Evolutionary conservation across 768 basidiomycete species (phyloP).

Genomic region (Antrodiella citrinella): DNA sequence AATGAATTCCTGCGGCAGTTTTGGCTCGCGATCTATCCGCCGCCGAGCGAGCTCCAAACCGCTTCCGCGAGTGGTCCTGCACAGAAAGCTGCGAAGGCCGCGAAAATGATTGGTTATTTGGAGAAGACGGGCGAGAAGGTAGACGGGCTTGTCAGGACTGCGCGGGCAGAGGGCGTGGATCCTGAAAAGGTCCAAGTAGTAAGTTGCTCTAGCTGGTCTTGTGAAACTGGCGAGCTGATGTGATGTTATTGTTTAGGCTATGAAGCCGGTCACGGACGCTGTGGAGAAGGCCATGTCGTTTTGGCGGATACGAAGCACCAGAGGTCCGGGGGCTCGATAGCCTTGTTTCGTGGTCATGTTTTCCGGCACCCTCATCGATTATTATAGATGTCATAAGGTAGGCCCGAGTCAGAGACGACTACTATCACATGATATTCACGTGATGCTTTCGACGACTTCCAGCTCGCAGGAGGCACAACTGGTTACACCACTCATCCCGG

Average conservation of each 20-base stretch:
- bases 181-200: constrained; percentile 56
- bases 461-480: too few species aligned
- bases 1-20: constrained; percentile 96
- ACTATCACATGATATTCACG: too few species aligned
- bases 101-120: constrained; percentile 85
- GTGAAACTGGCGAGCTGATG: not conserved
- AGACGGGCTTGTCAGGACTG: constrained; percentile 60
- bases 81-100: constrained; percentile 70
- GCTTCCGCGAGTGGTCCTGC: constrained; percentile 45
- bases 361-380: too few species aligned
- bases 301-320: constrained; percentile 20
- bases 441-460: too few species aligned
- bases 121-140: constrained; percentile 77
- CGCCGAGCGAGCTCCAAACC: constrained; percentile 47
- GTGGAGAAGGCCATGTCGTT: constrained; percentile 67
- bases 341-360: not conserved
- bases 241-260: constrained; percentile 38
- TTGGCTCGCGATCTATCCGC: constrained; percentile 84
- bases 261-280: constrained; percentile 68
- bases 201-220: constrained; percentile 20
- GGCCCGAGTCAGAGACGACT: too few species aligned
- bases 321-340: not conserved
- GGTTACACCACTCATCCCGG: too few species aligned
- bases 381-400: too few species aligned
- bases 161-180: constrained; percentile 55